Base-by-base conservation (phyloP, 2,329 filamentous ascomycete species). In the Trichoderma asperellum region DNA sequence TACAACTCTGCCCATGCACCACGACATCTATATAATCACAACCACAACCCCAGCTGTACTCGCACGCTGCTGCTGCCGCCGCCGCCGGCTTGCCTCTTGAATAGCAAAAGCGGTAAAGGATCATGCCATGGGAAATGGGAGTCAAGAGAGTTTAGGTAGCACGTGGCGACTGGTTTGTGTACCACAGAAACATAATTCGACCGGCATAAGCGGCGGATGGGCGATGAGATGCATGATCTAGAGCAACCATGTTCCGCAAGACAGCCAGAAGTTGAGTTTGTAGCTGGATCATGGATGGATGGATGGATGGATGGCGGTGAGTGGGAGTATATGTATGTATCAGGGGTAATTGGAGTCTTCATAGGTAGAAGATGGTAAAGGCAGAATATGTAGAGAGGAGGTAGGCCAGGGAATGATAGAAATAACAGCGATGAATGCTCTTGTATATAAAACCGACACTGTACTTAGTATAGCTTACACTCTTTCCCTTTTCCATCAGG, bases 91-190 rank as follows among this genome's bases (percentile, higher is more conserved):
- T 34, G 35, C 32, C 57, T 34, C 16, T 49, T 24, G 29, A 37
- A 34, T 8, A 14, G 37, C 55, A 67, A 16, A 37, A 67, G 63
- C 63, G 63, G 63, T 67, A 67, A 67, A 47, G 55, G 49, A 53
- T 57, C 62, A 57, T 67, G 63, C 55, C 63, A 67, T 58, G 29
- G 21, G 5, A 32, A 49, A 35, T 49, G 32, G 37, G 55, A 59
- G 35, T 56, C 32, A 53, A 68, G 47, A 61, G 32, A 40, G 7
- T 32, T 61, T 68, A 24, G 56, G 65, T 68, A 32, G 65, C 56
- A 68, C 65, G 59, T 63, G 67, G 67, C 52, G 53, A 57, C 59
- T 21, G 40, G 59, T 58, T 58, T 69, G 60, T 69, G 67, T 69
- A 62, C 52, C 60, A 69, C 67, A 68, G 60, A 69, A 60, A 64